Percentiles rank a stretch among this genome's conserved stretches.
Conservation (phyloP, 2,329 filamentous ascomycete genomes). For the Paracorniculantispora psalliotae region DNA sequence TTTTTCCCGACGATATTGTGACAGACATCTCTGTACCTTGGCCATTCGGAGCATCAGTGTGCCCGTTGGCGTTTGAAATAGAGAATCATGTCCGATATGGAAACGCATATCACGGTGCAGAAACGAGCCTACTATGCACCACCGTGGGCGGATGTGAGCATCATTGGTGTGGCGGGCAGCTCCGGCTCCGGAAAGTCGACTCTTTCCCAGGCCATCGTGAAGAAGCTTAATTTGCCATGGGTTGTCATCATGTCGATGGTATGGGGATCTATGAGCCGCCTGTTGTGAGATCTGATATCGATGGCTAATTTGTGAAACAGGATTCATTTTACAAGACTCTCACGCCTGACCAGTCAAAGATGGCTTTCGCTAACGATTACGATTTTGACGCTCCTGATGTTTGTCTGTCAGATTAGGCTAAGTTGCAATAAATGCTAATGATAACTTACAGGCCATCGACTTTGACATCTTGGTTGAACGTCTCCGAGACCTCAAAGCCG, state of each 20-base stretch:
- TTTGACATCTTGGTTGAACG: slow-evolving; percentile 82
- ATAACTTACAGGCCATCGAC: slow-evolving; percentile 64
- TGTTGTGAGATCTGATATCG: neutral
- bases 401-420: slow-evolving; percentile 19
- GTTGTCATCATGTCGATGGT: slow-evolving; percentile 97
- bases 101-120: slow-evolving; percentile 45
- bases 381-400: slow-evolving; percentile 90
- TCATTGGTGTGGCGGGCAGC: slow-evolving; percentile 92
- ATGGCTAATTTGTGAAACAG: slow-evolving; percentile 45
- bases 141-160: slow-evolving; percentile 93
- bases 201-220: slow-evolving; percentile 85
- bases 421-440: neutral
- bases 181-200: slow-evolving; percentile 95
- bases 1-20: neutral
- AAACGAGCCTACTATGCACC: slow-evolving; percentile 75
- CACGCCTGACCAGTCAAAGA: slow-evolving; percentile 68
- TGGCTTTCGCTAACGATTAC: slow-evolving; percentile 85
- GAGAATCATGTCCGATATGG: slow-evolving; percentile 26
- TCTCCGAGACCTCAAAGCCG: slow-evolving; percentile 80
- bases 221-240: slow-evolving; percentile 87
- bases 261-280: slow-evolving; percentile 26
- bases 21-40: neutral
- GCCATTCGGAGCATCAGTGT: neutral
- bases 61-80: neutral
- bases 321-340: slow-evolving; percentile 97